Percentiles rank a stretch among this genome's conserved stretches.
phyloP scores from a whole-genome alignment of 2,329 filamentous ascomycete genomes.

The Paracoccidioides lutzii region DNA sequence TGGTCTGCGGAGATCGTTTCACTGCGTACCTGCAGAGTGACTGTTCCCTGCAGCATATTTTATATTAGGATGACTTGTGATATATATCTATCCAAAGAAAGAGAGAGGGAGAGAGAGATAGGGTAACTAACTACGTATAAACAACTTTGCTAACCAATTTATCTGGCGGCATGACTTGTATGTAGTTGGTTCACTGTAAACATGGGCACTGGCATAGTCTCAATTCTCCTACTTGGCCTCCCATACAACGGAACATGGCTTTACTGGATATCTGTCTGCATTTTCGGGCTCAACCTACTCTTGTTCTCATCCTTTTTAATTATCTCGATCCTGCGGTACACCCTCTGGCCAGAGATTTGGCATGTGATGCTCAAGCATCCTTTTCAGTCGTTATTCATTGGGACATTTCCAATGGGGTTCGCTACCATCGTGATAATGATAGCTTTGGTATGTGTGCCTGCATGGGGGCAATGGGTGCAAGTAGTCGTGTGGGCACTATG shows the following conservation, averaged over 20 bases:
- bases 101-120: too few species aligned
- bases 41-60: too few species aligned
- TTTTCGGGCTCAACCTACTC: conserved; percentile 26
- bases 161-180: not conserved
- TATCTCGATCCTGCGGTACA: conserved; percentile 48
- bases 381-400: conserved; percentile 55
- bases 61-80: too few species aligned
- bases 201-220: conserved; percentile 33
- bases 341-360: conserved; percentile 54
- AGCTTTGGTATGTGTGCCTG: conserved; percentile 44
- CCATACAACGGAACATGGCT: conserved; percentile 29
- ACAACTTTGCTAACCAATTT: conserved; percentile 1
- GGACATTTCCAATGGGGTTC: conserved; percentile 55
- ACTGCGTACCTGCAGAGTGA: too few species aligned
- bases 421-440: conserved; percentile 56
- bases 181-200: conserved; percentile 30
- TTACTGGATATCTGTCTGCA: conserved; percentile 26
- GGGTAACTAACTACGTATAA: not conserved
- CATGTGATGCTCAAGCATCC: conserved; percentile 53
- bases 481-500: conserved; percentile 45
- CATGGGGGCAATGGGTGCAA: conserved; percentile 48
- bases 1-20: too few species aligned
- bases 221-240: conserved; percentile 24
- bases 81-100: too few species aligned
- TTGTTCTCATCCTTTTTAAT: conserved; percentile 25